Percentiles rank a stretch among this genome's conserved stretches.
These are phyloP conservation scores for Hypoxylon intermedium DNA, from an alignment of 495 filamentous ascomycete species.

Conservation along the genomic window DNA sequence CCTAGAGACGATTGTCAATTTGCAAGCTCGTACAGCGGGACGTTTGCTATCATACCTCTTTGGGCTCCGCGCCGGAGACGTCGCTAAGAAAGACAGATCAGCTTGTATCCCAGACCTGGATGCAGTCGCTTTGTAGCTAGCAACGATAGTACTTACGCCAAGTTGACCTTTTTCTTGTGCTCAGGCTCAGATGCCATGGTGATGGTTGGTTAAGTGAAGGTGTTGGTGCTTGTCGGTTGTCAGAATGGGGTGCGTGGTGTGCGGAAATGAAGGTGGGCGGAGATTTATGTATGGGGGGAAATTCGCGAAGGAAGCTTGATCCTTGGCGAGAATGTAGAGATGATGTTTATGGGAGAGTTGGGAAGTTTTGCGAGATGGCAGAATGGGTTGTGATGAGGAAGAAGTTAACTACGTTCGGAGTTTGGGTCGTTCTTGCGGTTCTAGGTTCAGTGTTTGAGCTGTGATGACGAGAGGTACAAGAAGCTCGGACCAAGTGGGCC, in stretches of 20 bases:
- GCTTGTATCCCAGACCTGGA: conserved; percentile 17
- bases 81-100: conserved; percentile 66
- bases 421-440: conserved; percentile 21
- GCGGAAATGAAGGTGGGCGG: conserved; percentile 2
- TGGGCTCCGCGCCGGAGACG: conserved; percentile 85
- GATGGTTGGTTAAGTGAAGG: conserved; percentile 44
- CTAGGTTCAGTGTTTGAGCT: conserved; percentile 36
- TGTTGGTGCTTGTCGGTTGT: conserved; percentile 31
- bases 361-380: conserved; percentile 19
- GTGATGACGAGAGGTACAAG: conserved; percentile 44
- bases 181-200: conserved; percentile 64
- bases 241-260: conserved; percentile 13
- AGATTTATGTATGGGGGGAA: conserved; percentile 1
- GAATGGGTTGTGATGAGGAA: too few relatives aligned
- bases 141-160: conserved; percentile 70
- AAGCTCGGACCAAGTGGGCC: conserved; percentile 44
- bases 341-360: too few relatives aligned
- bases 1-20: conserved; percentile 57
- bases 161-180: conserved; percentile 91
- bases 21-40: conserved; percentile 40
- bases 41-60: conserved; percentile 67
- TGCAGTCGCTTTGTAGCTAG: conserved; percentile 8
- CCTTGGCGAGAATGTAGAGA: conserved; percentile 20
- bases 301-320: conserved; percentile 18
- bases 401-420: conserved; percentile 31